Evolutionary conservation across 208 protist genomes (phyloP).

Genomic region (Leishmania aethiopica): DNA sequence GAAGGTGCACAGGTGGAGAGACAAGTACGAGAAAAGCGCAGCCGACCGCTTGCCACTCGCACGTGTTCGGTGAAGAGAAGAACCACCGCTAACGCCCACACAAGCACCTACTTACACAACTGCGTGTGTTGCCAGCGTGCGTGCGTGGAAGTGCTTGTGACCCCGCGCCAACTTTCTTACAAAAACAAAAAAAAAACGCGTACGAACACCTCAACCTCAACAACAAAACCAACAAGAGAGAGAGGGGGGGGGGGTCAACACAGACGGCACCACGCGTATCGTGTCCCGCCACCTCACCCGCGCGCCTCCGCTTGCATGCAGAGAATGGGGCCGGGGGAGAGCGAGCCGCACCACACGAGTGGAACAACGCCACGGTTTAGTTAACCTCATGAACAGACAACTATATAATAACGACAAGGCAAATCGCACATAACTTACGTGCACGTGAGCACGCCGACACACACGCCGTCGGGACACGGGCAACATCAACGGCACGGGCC

Average conservation of each 20-base stretch:
- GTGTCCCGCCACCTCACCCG: not conserved
- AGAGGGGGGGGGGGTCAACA: not conserved
- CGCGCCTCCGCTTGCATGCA: not conserved
- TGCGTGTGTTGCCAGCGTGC: not conserved
- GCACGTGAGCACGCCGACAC: not conserved
- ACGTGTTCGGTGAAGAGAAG: not conserved
- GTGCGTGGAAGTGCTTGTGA: not conserved
- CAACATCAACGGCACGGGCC: not conserved
- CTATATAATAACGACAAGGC: not conserved
- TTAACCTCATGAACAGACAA: not conserved
- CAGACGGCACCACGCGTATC: not conserved
- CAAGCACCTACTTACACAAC: not conserved
- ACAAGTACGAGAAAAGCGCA: not conserved
- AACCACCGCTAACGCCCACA: not conserved
- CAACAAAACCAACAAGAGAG: not conserved
- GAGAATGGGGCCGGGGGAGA: too few species aligned
- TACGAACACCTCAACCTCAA: not conserved
- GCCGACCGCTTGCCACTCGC: not conserved
- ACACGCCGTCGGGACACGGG: not conserved
- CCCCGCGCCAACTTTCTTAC: not conserved
- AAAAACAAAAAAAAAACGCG: not conserved
- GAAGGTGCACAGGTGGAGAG: not conserved
- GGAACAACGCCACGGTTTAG: not conserved
- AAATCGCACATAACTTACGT: not conserved
- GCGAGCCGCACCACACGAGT: not conserved